Evolutionary conservation across 805 yeast genomes (phyloP).

Genomic region (Saturnispora gosingensis): DNA sequence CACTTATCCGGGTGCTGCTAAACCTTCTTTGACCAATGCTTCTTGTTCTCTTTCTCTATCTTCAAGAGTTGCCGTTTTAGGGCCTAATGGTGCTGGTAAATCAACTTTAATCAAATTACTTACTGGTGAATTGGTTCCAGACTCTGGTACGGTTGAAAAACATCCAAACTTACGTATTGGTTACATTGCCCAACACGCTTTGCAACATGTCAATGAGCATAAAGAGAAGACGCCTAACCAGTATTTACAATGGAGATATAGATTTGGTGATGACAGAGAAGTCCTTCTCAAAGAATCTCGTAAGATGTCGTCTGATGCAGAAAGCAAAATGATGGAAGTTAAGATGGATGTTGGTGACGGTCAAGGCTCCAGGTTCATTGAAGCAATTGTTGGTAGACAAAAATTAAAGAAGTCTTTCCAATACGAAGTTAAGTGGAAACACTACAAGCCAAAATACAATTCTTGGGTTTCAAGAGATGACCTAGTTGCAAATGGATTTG

Average conservation of each 20-base stretch:
- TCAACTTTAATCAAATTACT: constrained; percentile 88
- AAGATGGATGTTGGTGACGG: constrained; percentile 79
- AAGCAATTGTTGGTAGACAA: constrained; percentile 96
- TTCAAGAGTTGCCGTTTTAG: constrained; percentile 94
- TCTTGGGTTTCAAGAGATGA: constrained; percentile 86
- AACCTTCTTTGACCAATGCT: constrained; percentile 71
- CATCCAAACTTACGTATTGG: constrained; percentile 98
- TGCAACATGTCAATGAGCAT: constrained; percentile 94
- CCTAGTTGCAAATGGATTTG: constrained; percentile 75
- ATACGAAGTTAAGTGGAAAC: constrained; percentile 92
- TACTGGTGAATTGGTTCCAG: constrained; percentile 86
- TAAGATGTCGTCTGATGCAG: constrained; percentile 64
- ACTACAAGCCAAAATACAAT: constrained; percentile 86
- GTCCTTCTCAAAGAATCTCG: constrained; percentile 89
- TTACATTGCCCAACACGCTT: constrained; percentile 96
- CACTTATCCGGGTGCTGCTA: constrained; percentile 79
- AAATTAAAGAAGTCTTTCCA: constrained; percentile 94
- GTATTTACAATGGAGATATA: constrained; percentile 96
- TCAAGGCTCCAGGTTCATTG: constrained; percentile 72
- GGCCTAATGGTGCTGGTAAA: constrained; percentile 99
- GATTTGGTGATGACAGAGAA: constrained; percentile 97
- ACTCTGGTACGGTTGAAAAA: constrained; percentile 85
- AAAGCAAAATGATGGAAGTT: constrained; percentile 66
- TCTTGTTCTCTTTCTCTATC: constrained; percentile 88
- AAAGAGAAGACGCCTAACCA: constrained; percentile 97